phyloP scores from a whole-genome alignment of 257 asterid species.

The Catharanthus roseus region DNA sequence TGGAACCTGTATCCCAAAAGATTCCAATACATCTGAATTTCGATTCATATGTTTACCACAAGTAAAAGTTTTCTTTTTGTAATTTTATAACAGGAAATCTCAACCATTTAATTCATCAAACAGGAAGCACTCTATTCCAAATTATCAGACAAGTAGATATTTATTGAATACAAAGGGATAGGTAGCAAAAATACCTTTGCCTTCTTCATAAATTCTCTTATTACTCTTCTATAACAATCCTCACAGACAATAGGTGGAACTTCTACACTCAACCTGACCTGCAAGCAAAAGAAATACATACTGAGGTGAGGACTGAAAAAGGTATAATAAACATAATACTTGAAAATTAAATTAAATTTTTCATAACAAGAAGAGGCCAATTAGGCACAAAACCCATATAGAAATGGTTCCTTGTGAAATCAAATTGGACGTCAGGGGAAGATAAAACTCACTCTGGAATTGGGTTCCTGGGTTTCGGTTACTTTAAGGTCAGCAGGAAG shows the following conservation, averaged over 20 bases:
- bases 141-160: not conserved
- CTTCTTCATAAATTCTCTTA: conserved; percentile 59
- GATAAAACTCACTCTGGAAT: conserved; percentile 57
- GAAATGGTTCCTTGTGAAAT: not conserved
- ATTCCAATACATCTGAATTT: not conserved
- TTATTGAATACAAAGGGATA: not conserved
- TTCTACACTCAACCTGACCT: conserved; percentile 82
- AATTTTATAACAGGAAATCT: not conserved
- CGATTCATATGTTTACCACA: not conserved
- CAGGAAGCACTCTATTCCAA: not conserved
- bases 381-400: not conserved
- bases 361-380: no score
- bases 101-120: not conserved
- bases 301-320: not conserved
- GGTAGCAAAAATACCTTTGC: conserved; percentile 45
- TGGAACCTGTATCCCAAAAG: conserved; percentile 59
- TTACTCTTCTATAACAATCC: conserved; percentile 61
- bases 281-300: conserved; percentile 7
- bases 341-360: not conserved
- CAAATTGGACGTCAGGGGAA: not conserved
- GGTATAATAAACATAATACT: not conserved
- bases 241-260: conserved; percentile 81
- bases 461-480: conserved; percentile 60
- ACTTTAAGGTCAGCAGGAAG: conserved; percentile 80
- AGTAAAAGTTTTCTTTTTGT: not conserved